Evolutionary conservation across 495 filamentous ascomycete species (phyloP).

Genomic region (Durotheca rogersii): DNA sequence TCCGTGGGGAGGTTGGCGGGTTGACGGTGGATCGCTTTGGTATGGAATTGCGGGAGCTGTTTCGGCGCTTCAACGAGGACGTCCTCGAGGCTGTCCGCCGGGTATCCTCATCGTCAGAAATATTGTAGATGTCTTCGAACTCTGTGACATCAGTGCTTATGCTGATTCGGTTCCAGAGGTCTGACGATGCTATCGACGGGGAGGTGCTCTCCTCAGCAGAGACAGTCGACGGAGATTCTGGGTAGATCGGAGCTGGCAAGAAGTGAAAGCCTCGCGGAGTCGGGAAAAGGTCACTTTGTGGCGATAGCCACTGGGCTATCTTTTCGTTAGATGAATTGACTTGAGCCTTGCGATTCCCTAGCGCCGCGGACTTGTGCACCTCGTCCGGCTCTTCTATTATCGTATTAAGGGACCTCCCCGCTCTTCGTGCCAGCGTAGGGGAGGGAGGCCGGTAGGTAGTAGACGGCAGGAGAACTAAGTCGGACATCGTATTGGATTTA

Average conservation of each 20-base stretch:
- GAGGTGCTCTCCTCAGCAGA: constrained; percentile 51
- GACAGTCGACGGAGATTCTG: constrained; percentile 46
- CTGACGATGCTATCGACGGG: constrained; percentile 51
- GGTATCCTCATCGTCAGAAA: constrained; percentile 63
- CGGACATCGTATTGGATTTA: constrained; percentile 55
- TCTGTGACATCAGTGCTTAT: constrained; percentile 59
- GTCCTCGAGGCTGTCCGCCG: constrained; percentile 31
- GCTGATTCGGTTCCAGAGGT: constrained; percentile 56
- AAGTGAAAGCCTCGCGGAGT: constrained; percentile 60
- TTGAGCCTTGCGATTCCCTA: constrained; percentile 34
- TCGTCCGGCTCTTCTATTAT: constrained; percentile 66
- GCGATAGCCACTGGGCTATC: constrained; percentile 57
- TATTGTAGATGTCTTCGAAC: constrained; percentile 85
- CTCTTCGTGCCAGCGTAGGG: constrained; percentile 66
- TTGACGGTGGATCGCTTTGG: constrained; percentile 29
- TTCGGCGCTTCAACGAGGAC: constrained; percentile 38
- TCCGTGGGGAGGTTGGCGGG: constrained; percentile 39
- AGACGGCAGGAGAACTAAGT: constrained; percentile 56
- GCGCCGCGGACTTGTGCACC: constrained; percentile 26
- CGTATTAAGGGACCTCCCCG: constrained; percentile 74
- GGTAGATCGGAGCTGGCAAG: constrained; percentile 55
- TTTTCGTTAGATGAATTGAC: constrained; percentile 49
- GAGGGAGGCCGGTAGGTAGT: constrained; percentile 62
- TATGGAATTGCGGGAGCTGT: constrained; percentile 36
- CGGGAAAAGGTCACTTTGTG: constrained; percentile 61